phyloP scores from a whole-genome alignment of 495 filamentous ascomycete genomes.

The Penicillium samsonianum region DNA sequence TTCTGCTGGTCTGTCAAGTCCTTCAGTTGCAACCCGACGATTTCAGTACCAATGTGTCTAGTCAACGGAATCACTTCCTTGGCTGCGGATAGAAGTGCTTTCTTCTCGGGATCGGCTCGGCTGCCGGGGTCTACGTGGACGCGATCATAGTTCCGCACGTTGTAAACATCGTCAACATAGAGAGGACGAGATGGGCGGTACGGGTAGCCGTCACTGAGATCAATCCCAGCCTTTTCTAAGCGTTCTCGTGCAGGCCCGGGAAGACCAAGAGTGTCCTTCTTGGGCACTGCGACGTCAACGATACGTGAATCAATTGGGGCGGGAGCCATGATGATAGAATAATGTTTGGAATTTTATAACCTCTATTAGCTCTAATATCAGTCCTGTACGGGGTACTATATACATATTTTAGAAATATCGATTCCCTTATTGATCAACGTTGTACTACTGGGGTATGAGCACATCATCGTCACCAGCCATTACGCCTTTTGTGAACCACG shows the following conservation, averaged over 20 bases:
- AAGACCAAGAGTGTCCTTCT: conserved; percentile 62
- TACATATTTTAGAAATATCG: not conserved
- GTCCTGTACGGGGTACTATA: not conserved
- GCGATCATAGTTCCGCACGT: conserved; percentile 60
- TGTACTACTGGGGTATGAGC: conserved; percentile 32
- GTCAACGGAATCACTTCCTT: conserved; percentile 67
- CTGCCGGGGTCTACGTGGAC: conserved; percentile 60
- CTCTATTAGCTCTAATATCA: not conserved
- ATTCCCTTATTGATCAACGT: not conserved
- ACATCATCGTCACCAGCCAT: conserved; percentile 31
- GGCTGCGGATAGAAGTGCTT: conserved; percentile 61
- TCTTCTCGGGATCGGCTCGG: conserved; percentile 68
- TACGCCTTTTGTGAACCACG: conserved; percentile 18
- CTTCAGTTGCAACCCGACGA: conserved; percentile 68
- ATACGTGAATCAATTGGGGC: conserved; percentile 60
- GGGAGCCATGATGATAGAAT: conserved; percentile 35
- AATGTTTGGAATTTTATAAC: not conserved
- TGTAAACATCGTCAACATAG: conserved; percentile 65
- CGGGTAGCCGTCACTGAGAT: conserved; percentile 65
- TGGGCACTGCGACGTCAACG: conserved; percentile 57
- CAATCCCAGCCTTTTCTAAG: conserved; percentile 63
- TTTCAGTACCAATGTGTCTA: conserved; percentile 69
- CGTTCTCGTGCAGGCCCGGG: conserved; percentile 54
- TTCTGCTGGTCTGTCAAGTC: conserved; percentile 66
- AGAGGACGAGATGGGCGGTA: conserved; percentile 65